Base-by-base conservation (phyloP, 2,329 filamentous ascomycete species). In the Apiospora arundinis region DNA sequence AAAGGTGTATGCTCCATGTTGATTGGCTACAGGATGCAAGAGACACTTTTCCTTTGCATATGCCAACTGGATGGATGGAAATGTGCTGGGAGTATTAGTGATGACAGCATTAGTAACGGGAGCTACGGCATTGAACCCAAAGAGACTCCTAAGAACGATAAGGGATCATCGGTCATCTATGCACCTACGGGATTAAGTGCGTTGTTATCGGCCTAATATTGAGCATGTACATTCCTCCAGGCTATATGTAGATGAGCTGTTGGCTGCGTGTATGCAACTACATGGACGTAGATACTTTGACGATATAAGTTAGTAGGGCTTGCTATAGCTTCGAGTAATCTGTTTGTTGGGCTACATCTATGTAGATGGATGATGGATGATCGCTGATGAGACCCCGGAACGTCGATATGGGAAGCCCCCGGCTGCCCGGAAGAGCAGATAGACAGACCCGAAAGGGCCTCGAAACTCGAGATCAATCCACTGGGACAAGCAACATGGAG, bases 31-130 rank as follows among this genome's bases (percentile, higher is more conserved):
- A 40, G 18, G 28, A 37, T 32, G 11, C n/a, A 63, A 23, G 18
- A 40, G 56, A 40, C 37, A 40, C 56, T 40, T 63, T 63, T 14
- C 56, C 56, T 63, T 23, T 63, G 56, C 56, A 63, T 63, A 32
- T 63, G 56, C 56, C 56, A 40, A 63, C 40, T 40, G 56, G 21
- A 63, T 40, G 56, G n/a, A n/a, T 40, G 56, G 40, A 40, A 40
- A 40, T 60, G 28, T 60, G 52, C 52, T 60, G 28, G 52, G 18
- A 11, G 18, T 60, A 40, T 40, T 37, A 21, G 28, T 5, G 18
- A 63, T 63, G 56, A 63, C 56, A 63, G 32, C 56, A 63, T 63
- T 18, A 63, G 56, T 18, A 40, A 63, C 56, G 56, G 56, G 56
- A 40, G 32, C 56, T 63, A 40, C 56, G 56, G 56, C 32, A 40